A percentile compares a stretch with the other conserved stretches of the same genome.
These are phyloP conservation scores for Hymenoscyphus occultus DNA, from an alignment of 2,329 filamentous ascomycete genomes.

Conservation along the genomic window DNA sequence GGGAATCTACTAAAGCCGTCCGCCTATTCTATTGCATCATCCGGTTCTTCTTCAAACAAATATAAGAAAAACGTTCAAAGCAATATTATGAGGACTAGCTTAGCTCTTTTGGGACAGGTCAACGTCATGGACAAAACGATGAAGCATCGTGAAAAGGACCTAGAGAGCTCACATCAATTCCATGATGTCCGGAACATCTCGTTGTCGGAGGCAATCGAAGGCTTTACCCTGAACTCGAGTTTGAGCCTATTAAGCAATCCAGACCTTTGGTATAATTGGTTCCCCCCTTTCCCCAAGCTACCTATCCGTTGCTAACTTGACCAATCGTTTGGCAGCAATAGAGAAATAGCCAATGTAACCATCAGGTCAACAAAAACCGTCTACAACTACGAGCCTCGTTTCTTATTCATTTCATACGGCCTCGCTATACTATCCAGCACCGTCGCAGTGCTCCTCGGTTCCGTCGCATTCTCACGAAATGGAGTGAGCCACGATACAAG, in stretches of 20 bases:
- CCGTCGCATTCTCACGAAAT: neutral
- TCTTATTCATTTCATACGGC: neutral
- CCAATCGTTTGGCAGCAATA: neutral
- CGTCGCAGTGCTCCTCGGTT: neutral
- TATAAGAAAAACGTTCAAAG: neutral
- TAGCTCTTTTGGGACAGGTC: neutral
- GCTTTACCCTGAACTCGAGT: neutral
- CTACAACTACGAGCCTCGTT: neutral
- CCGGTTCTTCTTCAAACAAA: too few relatives aligned
- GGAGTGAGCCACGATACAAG: neutral
- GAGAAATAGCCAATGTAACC: neutral
- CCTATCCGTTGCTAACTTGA: neutral
- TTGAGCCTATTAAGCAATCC: neutral
- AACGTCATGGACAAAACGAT: neutral
- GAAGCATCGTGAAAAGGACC: neutral
- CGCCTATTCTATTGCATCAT: neutral
- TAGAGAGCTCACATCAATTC: neutral
- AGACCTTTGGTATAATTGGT: neutral
- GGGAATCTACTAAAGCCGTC: neutral
- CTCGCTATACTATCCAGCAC: neutral
- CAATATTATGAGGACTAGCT: neutral
- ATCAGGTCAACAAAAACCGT: neutral
- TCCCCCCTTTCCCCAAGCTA: neutral
- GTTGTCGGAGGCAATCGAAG: neutral
- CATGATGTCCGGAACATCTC: neutral